A percentile compares a stretch with the other conserved stretches of the same genome.
Conservation (phyloP, 2,329 filamentous ascomycete species). For the Microcyclospora tardicrescens region DNA sequence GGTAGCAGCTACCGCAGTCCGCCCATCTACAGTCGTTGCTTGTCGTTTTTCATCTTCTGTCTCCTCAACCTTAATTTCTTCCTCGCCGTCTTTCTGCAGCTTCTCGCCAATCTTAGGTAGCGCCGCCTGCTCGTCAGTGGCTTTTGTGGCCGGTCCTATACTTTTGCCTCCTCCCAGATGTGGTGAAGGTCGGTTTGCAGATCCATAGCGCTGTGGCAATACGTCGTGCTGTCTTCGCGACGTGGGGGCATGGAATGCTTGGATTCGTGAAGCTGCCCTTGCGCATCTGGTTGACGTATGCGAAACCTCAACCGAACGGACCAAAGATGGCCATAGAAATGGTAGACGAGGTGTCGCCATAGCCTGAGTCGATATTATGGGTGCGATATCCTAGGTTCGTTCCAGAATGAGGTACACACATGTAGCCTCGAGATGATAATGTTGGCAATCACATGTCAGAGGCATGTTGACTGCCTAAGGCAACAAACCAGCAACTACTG, state of each 20-base stretch:
- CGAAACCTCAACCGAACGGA: constrained; percentile 19
- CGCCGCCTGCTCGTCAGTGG: constrained; percentile 4
- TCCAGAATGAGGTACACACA: too few species aligned
- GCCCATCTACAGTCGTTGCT: constrained; percentile 9
- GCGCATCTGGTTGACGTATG: constrained; percentile 13
- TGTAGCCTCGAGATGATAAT: too few species aligned
- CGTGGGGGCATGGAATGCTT: constrained; percentile 22
- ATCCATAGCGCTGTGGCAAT: constrained; percentile 31
- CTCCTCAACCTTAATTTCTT: constrained; percentile 10
- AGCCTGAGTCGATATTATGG: constrained; percentile 1
- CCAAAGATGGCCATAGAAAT: constrained; percentile 36
- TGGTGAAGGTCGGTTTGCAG: constrained; percentile 33
- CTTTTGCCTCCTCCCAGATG: constrained; percentile 22
- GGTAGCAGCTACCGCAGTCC: constrained; percentile 1
- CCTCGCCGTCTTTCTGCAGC: constrained; percentile 17
- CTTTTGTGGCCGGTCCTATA: constrained; percentile 8
- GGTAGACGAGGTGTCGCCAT: constrained; percentile 34
- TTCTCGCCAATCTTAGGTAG: constrained; percentile 21
- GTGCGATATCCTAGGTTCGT: too few species aligned
- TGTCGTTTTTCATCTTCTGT: constrained; percentile 6
- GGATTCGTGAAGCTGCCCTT: constrained; percentile 13
- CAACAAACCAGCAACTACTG: too few species aligned
- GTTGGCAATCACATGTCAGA: too few species aligned
- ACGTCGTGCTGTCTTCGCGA: constrained; percentile 19
- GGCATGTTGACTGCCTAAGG: too few species aligned